Conservation (phyloP, 1,284 basidiomycete genomes). For the Irpex lacteus region DNA sequence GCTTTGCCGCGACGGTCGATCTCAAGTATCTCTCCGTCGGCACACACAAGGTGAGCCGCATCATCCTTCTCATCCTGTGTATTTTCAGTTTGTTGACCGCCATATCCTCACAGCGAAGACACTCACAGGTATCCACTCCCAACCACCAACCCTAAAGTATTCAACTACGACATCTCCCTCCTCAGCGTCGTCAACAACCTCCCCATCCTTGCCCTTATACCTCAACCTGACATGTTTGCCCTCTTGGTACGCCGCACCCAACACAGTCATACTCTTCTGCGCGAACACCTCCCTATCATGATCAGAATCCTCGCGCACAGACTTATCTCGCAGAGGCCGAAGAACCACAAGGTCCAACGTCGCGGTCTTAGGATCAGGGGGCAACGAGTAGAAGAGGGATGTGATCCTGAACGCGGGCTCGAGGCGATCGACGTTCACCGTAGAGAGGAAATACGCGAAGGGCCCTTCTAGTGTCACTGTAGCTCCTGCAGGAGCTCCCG, state of each 20-base stretch:
- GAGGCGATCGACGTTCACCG: conserved; percentile 79
- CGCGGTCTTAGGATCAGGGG: conserved; percentile 28
- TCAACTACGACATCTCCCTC: conserved; percentile 68
- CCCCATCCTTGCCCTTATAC: conserved; percentile 48
- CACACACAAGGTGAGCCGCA: conserved; percentile 65
- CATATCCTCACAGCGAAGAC: neutral
- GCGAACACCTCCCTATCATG: conserved; percentile 44
- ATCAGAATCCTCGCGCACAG: conserved; percentile 37
- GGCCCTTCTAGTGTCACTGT: conserved; percentile 63
- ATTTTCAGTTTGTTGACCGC: neutral
- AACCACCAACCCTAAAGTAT: conserved; percentile 76
- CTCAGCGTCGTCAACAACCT: conserved; percentile 35
- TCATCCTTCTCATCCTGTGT: conserved; percentile 53
- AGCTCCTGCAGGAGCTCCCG: neutral
- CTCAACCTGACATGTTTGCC: conserved; percentile 67
- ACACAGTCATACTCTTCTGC: conserved; percentile 44
- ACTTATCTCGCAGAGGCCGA: conserved; percentile 74
- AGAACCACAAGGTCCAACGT: conserved; percentile 81
- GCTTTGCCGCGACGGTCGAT: conserved; percentile 57
- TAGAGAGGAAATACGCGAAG: conserved; percentile 84
- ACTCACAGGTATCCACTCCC: conserved; percentile 84
- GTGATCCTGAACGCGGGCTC: conserved; percentile 80
- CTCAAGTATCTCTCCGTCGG: conserved; percentile 66
- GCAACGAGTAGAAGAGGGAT: conserved; percentile 44
- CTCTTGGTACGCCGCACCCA: conserved; percentile 70